phyloP scores from a whole-genome alignment of 495 filamentous ascomycete species.

The Daldinia caldariorum region DNA sequence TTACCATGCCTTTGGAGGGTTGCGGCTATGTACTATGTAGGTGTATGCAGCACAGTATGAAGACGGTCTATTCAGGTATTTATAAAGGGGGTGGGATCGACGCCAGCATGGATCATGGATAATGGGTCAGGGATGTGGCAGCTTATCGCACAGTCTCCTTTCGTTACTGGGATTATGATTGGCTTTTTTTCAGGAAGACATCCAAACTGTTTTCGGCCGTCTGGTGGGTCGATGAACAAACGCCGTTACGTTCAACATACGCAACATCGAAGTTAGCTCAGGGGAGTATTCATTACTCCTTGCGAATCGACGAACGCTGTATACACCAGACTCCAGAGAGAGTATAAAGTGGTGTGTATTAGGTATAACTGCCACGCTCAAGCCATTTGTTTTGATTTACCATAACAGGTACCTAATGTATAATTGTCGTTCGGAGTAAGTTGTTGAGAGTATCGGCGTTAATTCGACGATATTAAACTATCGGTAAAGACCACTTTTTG shows the following conservation, averaged over 20 bases:
- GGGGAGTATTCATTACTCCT: slow-evolving; percentile 33
- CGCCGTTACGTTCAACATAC: slow-evolving; percentile 39
- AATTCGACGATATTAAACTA: slow-evolving; percentile 8
- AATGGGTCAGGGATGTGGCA: slow-evolving; percentile 35
- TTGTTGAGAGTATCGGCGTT: not conserved
- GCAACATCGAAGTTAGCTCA: slow-evolving; percentile 30
- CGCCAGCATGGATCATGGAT: slow-evolving; percentile 32
- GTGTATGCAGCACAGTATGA: slow-evolving; percentile 29
- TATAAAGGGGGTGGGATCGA: slow-evolving; percentile 41
- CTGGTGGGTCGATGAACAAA: slow-evolving; percentile 25
- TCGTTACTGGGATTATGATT: slow-evolving; percentile 36
- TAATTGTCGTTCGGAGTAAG: not conserved
- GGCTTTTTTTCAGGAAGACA: slow-evolving; percentile 23
- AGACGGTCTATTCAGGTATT: slow-evolving; percentile 13
- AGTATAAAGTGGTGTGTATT: too few relatives aligned
- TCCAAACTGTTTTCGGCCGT: slow-evolving; percentile 33
- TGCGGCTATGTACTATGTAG: slow-evolving; percentile 38
- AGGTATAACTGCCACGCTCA: not conserved
- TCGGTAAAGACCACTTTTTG: not conserved
- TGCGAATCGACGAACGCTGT: slow-evolving; percentile 13
- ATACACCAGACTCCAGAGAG: not conserved
- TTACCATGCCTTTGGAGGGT: slow-evolving; percentile 28
- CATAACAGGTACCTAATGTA: too few relatives aligned
- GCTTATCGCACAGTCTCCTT: slow-evolving; percentile 40
- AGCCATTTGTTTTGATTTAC: not conserved